A percentile compares a stretch with the other conserved stretches of the same genome.
These are phyloP conservation scores for Haberlea rhodopensis DNA, from an alignment of 257 asterid species.

Conservation along the genomic window DNA sequence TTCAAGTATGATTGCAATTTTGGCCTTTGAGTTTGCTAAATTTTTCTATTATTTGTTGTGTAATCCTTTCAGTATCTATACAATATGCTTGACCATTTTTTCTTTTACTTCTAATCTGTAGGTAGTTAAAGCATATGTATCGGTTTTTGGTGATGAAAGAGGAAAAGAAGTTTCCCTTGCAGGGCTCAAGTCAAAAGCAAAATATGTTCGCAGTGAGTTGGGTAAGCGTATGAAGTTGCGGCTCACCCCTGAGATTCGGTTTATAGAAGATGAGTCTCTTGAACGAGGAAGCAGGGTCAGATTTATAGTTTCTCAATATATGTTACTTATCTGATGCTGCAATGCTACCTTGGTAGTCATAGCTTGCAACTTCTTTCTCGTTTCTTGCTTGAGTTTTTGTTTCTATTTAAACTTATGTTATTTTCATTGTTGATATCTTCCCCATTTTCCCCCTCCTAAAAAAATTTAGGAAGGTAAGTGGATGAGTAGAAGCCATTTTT, in stretches of 20 bases:
- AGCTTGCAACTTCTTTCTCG: too few species aligned
- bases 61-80: too few species aligned
- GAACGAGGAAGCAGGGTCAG: conserved; percentile 99
- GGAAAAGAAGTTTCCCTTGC: conserved; percentile 96
- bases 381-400: background rate
- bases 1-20: too few species aligned
- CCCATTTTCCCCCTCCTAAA: too few species aligned
- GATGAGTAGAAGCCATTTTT: too few species aligned
- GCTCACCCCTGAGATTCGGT: conserved; percentile 92
- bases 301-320: conserved; percentile 10
- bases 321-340: background rate
- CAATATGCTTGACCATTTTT: conserved; percentile 17
- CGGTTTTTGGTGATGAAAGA: conserved; percentile 98
- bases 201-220: conserved; percentile 83
- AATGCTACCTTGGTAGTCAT: background rate
- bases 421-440: too few species aligned
- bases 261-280: conserved; percentile 85
- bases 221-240: conserved; percentile 96
- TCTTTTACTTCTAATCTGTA: conserved; percentile 30
- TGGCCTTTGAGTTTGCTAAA: too few species aligned
- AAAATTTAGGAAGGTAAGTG: too few species aligned
- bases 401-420: background rate
- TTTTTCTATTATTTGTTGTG: too few species aligned
- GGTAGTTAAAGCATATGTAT: conserved; percentile 97
- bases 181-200: conserved; percentile 84